Evolutionary conservation across 192 early-diverging fungal genomes (phyloP), one percentile per base, ranked within the genome.

Genomic region (Coemansia sp.): DNA sequence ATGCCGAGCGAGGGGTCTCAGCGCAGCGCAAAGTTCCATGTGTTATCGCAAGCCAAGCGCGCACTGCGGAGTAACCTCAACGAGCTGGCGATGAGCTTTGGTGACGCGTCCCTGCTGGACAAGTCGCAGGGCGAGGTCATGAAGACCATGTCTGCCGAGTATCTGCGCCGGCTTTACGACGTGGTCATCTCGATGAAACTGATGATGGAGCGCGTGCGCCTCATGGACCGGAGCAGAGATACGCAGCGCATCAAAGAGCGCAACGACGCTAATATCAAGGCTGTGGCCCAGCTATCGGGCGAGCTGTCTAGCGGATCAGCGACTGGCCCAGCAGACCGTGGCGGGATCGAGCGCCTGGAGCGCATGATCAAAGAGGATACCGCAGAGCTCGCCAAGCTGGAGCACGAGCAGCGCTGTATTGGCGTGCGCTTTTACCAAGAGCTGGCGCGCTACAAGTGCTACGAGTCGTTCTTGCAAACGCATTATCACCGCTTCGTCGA

Each of bases 61-160:
- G 28, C 63, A 33, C 74, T 83, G 53, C 62, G 70, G 46, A 58
- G 35, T 18, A 70, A 69, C 40, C 71, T 83, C 23, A 69, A 77
- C 62, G 80, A 83, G 57, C 68, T 83, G 63, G 77, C 75, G 40
- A 77, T 83, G 75, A 74, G 67, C 59, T 69, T 83, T 53, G 58
- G 80, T 66, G 72, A 77, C 35, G 65, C 65, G 24, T 83, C 80
- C 48, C 62, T 83, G 20, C 39, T 83, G 21, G 80, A 77, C 26
- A 74, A 71, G 69, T 70, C 80, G 10, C 75, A 83, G 46, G 80
- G 80, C 71, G 80, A 83, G 62, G 80, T 83, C 31, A 67, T 77
- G 34, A 83, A 75, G 62, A 65, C 75, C 43, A 72, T 83, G 38
- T 77, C 80, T 3, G 75, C 80, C 9, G 80, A 83, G 71, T 69